These are phyloP conservation scores for Clitoria ternatea DNA, from an alignment of 306 rosid genomes.

Conservation along the genomic window DNA sequence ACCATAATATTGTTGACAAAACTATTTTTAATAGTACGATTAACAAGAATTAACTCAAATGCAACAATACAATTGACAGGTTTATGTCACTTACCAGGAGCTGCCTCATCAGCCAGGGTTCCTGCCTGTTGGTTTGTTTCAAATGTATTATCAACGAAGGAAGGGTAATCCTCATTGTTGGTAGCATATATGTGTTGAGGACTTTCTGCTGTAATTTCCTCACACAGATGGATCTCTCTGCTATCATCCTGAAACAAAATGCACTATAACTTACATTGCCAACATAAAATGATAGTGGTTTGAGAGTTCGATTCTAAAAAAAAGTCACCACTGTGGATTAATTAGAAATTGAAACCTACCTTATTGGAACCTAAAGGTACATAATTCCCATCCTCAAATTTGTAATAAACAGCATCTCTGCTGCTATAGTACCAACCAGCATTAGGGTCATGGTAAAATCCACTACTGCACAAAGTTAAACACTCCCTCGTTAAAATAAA, in stretches of 20 bases:
- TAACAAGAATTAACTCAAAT: background rate
- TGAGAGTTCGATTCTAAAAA: background rate
- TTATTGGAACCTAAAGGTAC: slow-evolving; percentile 50
- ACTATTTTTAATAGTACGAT: background rate
- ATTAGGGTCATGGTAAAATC: slow-evolving; percentile 82
- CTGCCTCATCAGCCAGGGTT: slow-evolving; percentile 23
- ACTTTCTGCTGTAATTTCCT: slow-evolving; percentile 31
- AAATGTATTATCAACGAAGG: slow-evolving; percentile 24
- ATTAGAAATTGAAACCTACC: slow-evolving; percentile 28
- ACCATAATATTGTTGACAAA: slow-evolving; percentile 9
- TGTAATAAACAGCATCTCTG: slow-evolving; percentile 66
- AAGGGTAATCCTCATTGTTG: slow-evolving; percentile 26
- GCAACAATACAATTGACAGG: background rate
- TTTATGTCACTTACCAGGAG: slow-evolving; percentile 35
- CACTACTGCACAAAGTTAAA: slow-evolving; percentile 55
- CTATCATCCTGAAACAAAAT: slow-evolving; percentile 34
- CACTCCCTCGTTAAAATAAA: background rate
- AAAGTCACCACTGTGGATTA: background rate
- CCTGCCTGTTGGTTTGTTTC: slow-evolving; percentile 30
- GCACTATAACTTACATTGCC: background rate
- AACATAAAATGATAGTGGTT: slow-evolving; percentile 4
- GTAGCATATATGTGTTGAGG: slow-evolving; percentile 8
- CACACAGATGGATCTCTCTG: slow-evolving; percentile 20
- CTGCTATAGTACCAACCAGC: slow-evolving; percentile 90
- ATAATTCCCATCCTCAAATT: slow-evolving; percentile 78